These are phyloP conservation scores for Colletotrichum sp. DNA, from an alignment of 2,329 filamentous ascomycete genomes.

Conservation along the genomic window DNA sequence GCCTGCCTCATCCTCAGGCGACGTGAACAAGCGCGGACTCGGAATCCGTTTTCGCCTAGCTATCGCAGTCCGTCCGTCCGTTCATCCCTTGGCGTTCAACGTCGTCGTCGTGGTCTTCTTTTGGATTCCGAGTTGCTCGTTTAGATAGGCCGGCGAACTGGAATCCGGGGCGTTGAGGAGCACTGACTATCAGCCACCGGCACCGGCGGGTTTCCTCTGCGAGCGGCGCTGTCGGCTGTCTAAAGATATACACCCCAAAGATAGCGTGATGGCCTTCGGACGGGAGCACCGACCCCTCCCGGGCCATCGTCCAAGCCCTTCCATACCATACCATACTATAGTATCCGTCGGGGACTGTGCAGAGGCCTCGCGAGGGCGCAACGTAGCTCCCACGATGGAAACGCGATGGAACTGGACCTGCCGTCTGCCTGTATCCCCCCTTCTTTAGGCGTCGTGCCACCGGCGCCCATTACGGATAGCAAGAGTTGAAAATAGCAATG, in stretches of 20 bases:
- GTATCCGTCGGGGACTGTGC: neutral
- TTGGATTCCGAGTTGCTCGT: neutral
- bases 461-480: neutral
- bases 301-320: neutral
- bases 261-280: neutral
- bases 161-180: neutral
- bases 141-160: neutral
- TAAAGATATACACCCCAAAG: neutral
- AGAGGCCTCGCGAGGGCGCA: neutral
- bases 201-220: neutral
- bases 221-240: neutral
- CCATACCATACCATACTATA: neutral
- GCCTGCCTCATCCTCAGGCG: neutral
- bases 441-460: neutral
- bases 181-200: neutral
- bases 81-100: neutral
- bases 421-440: neutral
- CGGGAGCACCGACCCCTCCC: neutral
- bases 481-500: constrained; percentile 5
- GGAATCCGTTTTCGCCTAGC: neutral
- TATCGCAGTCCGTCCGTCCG: neutral
- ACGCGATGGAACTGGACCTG: neutral
- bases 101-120: neutral
- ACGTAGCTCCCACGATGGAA: neutral
- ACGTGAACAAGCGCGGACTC: neutral